Evolutionary conservation across 225 moss, liverwort and hornwort species (phyloP).

Genomic region (Sphagnum contortum): DNA sequence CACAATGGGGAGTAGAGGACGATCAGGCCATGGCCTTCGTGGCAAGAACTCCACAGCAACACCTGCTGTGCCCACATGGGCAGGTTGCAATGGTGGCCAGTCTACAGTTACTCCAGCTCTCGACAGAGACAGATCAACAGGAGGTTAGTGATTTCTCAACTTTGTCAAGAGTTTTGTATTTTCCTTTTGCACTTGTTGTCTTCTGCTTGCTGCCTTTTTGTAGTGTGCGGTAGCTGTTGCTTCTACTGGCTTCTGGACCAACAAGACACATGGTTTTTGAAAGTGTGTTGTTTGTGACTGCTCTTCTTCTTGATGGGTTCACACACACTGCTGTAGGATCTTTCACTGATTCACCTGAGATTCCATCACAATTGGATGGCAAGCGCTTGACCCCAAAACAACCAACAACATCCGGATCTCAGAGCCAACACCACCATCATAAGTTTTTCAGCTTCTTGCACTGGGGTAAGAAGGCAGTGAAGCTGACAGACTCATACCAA

Average conservation of each 20-base stretch:
- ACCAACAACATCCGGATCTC: conserved; percentile 14
- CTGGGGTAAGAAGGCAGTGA: conserved; percentile 23
- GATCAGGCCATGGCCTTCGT: not conserved
- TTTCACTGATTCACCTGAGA: conserved; percentile 15
- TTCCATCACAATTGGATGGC: conserved; percentile 15
- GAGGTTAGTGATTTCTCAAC: not conserved
- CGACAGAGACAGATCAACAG: conserved; percentile 12
- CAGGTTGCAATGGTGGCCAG: conserved; percentile 17
- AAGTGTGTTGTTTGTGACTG: no score
- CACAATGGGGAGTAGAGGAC: conserved; percentile 4
- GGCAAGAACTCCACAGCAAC: conserved; percentile 11
- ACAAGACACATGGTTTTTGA: no score
- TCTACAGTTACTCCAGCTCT: conserved; percentile 13
- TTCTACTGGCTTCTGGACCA: no score
- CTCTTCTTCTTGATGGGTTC: no score
- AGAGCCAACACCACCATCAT: conserved; percentile 16
- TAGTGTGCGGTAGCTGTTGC: no score
- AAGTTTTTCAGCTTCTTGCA: conserved; percentile 24
- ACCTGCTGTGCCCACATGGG: conserved; percentile 11
- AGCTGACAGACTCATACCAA: conserved; percentile 13
- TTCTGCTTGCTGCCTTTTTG: no score
- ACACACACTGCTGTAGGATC: conserved; percentile 8
- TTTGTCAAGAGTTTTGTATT: not conserved
- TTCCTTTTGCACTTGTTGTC: not conserved
- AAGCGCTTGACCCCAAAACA: conserved; percentile 15